Base-by-base conservation (phyloP, 306 rosid genomes). In the Ormosia semicastrata region DNA sequence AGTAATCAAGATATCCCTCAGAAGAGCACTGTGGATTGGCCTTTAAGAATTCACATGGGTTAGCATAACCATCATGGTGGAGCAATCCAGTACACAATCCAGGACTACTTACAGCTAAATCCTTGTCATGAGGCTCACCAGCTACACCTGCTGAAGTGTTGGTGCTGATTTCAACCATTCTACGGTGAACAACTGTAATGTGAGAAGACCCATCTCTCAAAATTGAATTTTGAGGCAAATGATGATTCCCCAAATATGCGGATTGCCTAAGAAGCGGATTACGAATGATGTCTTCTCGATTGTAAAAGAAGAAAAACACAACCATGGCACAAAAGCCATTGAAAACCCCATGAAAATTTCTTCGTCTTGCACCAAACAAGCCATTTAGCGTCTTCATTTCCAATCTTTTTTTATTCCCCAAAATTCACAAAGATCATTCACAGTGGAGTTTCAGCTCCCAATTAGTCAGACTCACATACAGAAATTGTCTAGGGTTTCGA, bases 21-120 rank as follows among this genome's bases (percentile, higher is more conserved):
- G 98, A 82, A 73, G 83, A 76, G 53, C 99, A 96, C 75, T 89
- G 89, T 11, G 98, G 93, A 87, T 96, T 89, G 2, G 88, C 93
- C 85, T 85, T 88, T 77, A 96, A 87, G 82, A 78, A 93, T 56
- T 92, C 97, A 70, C 99, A 96, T 13, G 75, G 64, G 79, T 80
- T 92, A 7, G 29, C 53, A 78, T 81, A 91, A 80, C 94, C 97
- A 53, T 50, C 73, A 66, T 88, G 91, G 6, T 71, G 68, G 32
- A 62, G 56, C 80, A 96, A 86, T n/a, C 97, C 97, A 29, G 34
- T 0, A 52, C 99, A 96, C 11, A 87, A 40, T 79, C 82, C 72
- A 44, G 88, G 84, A 53, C 4, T 71, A 59, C 7, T 68, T 5
- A 33, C 74, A 9, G 79, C 11, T 7, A 84, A 43, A 75, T 83